Percentiles rank a stretch among this genome's conserved stretches.
Evolutionary conservation across 371 early-diverging fungal genomes (phyloP).

Genomic region (Rhizopus sp.): DNA sequence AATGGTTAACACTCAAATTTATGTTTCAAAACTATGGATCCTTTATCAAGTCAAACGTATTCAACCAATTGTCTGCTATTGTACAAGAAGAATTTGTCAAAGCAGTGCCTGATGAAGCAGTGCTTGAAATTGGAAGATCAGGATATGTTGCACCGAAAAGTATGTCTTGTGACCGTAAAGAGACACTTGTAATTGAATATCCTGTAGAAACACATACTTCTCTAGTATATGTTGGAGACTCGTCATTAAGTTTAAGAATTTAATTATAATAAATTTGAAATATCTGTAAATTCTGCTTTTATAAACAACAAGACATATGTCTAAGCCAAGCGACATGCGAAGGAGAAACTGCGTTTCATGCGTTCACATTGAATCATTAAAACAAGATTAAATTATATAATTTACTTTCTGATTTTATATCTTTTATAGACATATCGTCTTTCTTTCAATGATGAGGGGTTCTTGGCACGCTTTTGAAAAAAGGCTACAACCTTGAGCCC

Average conservation of each 20-base stretch:
- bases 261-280: too few species aligned
- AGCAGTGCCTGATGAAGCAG: constrained; percentile 46
- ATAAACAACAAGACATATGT: too few species aligned
- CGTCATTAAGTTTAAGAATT: not conserved
- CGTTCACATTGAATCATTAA: too few species aligned
- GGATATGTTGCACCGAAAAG: not conserved
- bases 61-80: constrained; percentile 37
- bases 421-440: too few species aligned
- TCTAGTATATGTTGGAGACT: not conserved
- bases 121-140: constrained; percentile 29
- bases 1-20: constrained; percentile 46
- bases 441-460: too few species aligned
- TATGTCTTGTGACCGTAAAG: not conserved
- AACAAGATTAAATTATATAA: too few species aligned
- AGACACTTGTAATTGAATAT: not conserved
- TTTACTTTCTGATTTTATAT: too few species aligned
- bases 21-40: constrained; percentile 58
- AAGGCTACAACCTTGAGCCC: too few species aligned
- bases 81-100: constrained; percentile 39
- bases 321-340: too few species aligned
- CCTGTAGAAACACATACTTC: not conserved
- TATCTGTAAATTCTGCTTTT: too few species aligned
- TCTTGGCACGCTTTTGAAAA: too few species aligned
- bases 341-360: too few species aligned
- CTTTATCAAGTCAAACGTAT: constrained; percentile 51